A percentile compares a stretch with the other conserved stretches of the same genome.
phyloP scores from a whole-genome alignment of 108 stramenopile species.

The Cyclotella sp. region DNA sequence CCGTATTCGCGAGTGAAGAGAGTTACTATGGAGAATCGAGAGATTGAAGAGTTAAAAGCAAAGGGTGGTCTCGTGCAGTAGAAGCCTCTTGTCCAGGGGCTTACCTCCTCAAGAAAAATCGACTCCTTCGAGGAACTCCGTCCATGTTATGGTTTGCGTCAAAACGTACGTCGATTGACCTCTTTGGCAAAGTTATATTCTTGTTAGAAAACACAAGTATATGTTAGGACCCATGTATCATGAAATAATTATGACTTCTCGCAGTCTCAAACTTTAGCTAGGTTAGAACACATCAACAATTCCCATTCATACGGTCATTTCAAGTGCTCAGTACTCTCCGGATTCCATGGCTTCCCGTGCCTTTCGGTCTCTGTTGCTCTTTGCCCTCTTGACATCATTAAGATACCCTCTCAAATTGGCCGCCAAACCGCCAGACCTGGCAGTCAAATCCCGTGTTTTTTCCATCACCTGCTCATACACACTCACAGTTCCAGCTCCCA shows the following conservation, averaged over 20 bases:
- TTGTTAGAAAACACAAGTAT: no score
- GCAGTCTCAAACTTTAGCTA: no score
- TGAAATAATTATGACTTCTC: no score
- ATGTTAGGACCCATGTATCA: no score
- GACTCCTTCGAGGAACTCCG: no score
- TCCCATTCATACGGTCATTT: no score
- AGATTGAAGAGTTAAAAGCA: constrained; percentile 53
- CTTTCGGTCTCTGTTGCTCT: constrained; percentile 56
- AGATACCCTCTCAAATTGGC: constrained; percentile 69
- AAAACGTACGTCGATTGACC: no score
- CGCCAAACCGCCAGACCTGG: constrained; percentile 76
- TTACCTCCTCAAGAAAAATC: no score
- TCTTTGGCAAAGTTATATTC: no score
- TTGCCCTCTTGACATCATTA: constrained; percentile 73
- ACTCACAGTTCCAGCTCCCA: constrained; percentile 83
- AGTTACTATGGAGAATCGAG: constrained; percentile 45
- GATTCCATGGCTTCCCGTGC: constrained; percentile 39
- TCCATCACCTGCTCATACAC: constrained; percentile 95
- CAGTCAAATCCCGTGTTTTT: constrained; percentile 94
- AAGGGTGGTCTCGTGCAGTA: constrained; percentile 56
- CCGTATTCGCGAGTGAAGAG: constrained; percentile 86
- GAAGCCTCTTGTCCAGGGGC: no score
- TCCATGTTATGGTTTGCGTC: no score
- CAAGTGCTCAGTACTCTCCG: background rate
- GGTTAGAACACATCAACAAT: no score